Evolutionary conservation across 495 filamentous ascomycete genomes (phyloP), one percentile per base, ranked within the genome.

Genomic region (Trichoderma reesei): DNA sequence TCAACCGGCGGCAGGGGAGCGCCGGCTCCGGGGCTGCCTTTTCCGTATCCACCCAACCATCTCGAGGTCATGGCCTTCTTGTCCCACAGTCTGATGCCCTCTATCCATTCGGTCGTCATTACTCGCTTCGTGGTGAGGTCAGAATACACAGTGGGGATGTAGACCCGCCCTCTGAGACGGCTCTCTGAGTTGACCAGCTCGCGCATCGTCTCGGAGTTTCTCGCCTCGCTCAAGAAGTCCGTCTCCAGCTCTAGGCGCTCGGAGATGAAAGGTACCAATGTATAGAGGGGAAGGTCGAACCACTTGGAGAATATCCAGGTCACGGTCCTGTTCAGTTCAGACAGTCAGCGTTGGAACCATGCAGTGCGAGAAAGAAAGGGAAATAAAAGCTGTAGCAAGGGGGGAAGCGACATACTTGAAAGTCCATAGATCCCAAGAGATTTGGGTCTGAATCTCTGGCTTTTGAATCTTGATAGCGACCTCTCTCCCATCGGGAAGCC

Each of bases 381-480:
- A 8, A 10, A 20, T 10, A 41, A 7, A 42, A 34, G 26, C 26
- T 26, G 26, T 26, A 26, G 26, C n/a, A 54, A 34, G 26, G 26
- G 26, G 26, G 0, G 26, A 1, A 1, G 26, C n/a, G 16, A 59
- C 84, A 75, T 75, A 90, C 87, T 91, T 94, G 78, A 97, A 97
- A 13, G 92, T 86, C 91, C 90, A 96, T 62, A 98, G 69, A 79
- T 98, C 93, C 91, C 90, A 94, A 3, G 85, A 84, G 39, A 96
- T 86, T 76, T 98, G 94, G 69, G 86, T 83, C 16, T 80, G 85
- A 67, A 98, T 97, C 79, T 96, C 95, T 34, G 85, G 84, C 76
- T 98, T 98, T 81, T 98, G 94, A 34, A 98, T 86, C 79, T 98
- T 98, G 67, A 98, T 83, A 0, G 94, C 94, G 20, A 97, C 89